Evolutionary conservation across 805 yeast species (phyloP).

Genomic region (Starmera dryadoides): DNA sequence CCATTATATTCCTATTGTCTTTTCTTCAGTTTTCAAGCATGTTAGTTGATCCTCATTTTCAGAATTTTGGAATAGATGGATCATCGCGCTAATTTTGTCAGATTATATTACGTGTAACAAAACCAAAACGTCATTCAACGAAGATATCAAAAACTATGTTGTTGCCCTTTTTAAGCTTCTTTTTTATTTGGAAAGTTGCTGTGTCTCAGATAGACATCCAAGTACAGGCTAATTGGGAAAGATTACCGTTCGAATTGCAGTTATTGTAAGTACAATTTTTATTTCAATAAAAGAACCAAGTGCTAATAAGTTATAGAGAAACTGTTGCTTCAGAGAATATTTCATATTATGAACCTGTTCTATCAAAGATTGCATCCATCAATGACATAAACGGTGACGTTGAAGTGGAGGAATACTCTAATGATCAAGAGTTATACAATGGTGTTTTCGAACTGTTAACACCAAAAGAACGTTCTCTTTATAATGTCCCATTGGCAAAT

Average conservation of each 20-base stretch:
- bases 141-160: too few relatives aligned
- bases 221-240: slow-evolving; percentile 20
- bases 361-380: slow-evolving; percentile 7
- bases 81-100: too few relatives aligned
- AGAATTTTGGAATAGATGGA: too few relatives aligned
- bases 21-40: too few relatives aligned
- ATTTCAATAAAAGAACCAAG: neutral
- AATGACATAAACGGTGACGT: neutral
- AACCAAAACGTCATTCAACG: too few relatives aligned
- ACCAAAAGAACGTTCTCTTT: slow-evolving; percentile 12
- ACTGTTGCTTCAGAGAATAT: slow-evolving; percentile 20
- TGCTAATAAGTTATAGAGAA: slow-evolving; percentile 13
- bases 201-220: slow-evolving; percentile 9
- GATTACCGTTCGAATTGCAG: slow-evolving; percentile 19
- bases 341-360: slow-evolving; percentile 6
- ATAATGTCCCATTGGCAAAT: slow-evolving; percentile 21
- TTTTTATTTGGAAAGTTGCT: neutral
- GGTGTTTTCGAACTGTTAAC: slow-evolving; percentile 11
- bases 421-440: slow-evolving; percentile 14
- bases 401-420: slow-evolving; percentile 2
- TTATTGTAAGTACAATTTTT: slow-evolving; percentile 14
- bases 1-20: too few relatives aligned
- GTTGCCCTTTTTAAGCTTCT: neutral
- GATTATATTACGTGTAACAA: too few relatives aligned
- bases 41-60: too few relatives aligned